A percentile compares a stretch with the other conserved stretches of the same genome.
These are phyloP conservation scores for Scleromitrula shiraiana DNA, from an alignment of 2,329 filamentous ascomycete species.

Conservation along the genomic window DNA sequence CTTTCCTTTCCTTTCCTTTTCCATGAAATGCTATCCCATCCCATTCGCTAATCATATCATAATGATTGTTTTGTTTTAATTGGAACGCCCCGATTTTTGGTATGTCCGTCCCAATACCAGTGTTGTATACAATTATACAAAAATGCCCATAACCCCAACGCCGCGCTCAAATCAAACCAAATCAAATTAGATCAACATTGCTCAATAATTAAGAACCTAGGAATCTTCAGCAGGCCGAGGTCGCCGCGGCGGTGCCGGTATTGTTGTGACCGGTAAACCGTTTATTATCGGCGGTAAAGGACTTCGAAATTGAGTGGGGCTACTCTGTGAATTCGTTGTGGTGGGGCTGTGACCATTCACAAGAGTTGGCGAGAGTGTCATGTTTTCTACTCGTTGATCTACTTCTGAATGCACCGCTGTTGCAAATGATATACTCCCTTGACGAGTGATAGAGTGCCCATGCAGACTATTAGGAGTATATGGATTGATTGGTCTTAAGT, in stretches of 20 bases:
- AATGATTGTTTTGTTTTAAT: too few relatives aligned
- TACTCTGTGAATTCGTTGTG: conserved; percentile 14
- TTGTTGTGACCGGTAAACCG: conserved; percentile 21
- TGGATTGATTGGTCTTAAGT: conserved; percentile 17
- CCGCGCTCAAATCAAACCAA: conserved; percentile 12
- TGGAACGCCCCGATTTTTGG: too few relatives aligned
- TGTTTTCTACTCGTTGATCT: conserved; percentile 6
- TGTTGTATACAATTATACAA: background rate
- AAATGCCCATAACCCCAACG: conserved; percentile 2
- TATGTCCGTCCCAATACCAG: background rate
- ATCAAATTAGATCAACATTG: conserved; percentile 4
- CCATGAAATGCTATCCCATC: too few relatives aligned
- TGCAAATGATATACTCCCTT: conserved; percentile 24
- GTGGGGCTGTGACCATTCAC: background rate
- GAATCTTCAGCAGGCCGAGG: conserved; percentile 7
- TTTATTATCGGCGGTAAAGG: conserved; percentile 15
- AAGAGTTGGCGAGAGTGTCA: background rate
- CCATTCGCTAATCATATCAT: too few relatives aligned
- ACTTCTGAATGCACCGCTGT: conserved; percentile 15
- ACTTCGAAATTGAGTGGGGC: conserved; percentile 11
- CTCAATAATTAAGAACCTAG: background rate
- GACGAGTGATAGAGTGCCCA: conserved; percentile 21
- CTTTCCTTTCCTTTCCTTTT: background rate
- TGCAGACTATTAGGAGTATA: conserved; percentile 23
- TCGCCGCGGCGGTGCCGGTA: conserved; percentile 26